These are phyloP conservation scores for Microascus cirrosus DNA, from an alignment of 2,329 filamentous ascomycete genomes.

Conservation along the genomic window DNA sequence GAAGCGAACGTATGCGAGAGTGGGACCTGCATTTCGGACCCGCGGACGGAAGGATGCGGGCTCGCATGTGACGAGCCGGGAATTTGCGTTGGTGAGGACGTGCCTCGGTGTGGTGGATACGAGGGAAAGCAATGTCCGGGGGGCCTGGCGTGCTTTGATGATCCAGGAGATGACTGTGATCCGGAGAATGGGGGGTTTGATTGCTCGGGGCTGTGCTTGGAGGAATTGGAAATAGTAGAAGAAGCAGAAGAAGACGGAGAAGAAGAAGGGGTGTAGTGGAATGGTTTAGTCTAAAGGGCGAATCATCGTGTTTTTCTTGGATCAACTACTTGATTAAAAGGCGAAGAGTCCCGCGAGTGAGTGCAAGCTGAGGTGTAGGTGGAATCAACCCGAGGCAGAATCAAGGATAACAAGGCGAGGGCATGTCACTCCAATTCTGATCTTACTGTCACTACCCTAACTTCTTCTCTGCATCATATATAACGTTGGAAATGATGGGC, in stretches of 20 bases:
- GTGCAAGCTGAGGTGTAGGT: too few relatives aligned
- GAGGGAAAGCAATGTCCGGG: slow-evolving; percentile 7
- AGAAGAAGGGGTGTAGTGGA: too few relatives aligned
- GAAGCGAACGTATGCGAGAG: slow-evolving; percentile 4
- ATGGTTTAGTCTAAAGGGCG: too few relatives aligned
- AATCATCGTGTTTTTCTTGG: too few relatives aligned
- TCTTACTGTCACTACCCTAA: too few relatives aligned
- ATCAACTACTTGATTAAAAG: too few relatives aligned
- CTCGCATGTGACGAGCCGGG: slow-evolving; percentile 11
- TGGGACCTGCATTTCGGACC: slow-evolving; percentile 11
- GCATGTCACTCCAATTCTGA: too few relatives aligned
- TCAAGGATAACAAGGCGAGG: too few relatives aligned
- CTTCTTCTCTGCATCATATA: not conserved
- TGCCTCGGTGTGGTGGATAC: slow-evolving; percentile 9
- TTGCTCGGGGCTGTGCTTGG: slow-evolving; percentile 9
- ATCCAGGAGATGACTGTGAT: slow-evolving; percentile 9
- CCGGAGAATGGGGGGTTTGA: slow-evolving; percentile 9
- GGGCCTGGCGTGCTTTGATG: slow-evolving; percentile 8
- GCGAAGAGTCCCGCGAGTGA: too few relatives aligned
- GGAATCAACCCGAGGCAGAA: too few relatives aligned
- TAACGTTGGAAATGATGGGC: slow-evolving; percentile 3
- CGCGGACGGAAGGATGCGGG: slow-evolving; percentile 9
- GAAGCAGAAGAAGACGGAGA: too few relatives aligned
- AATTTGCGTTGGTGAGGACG: slow-evolving; percentile 9
- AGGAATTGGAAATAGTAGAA: not conserved